These are phyloP conservation scores for Citrus medica DNA, from an alignment of 345 rosid genomes.

Conservation along the genomic window DNA sequence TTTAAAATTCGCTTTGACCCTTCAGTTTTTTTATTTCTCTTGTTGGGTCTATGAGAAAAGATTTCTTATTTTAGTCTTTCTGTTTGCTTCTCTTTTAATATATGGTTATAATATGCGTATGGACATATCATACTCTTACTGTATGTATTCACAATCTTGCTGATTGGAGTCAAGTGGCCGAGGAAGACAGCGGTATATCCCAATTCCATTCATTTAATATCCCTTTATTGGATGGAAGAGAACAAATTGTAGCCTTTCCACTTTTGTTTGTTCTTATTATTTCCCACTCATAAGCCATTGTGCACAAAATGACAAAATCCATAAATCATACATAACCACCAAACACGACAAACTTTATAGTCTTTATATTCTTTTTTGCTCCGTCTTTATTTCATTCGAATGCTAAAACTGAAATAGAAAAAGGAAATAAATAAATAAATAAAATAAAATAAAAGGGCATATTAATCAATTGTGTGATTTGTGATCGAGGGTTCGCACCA, in stretches of 20 bases:
- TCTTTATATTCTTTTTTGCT: neutral
- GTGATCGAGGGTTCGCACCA: neutral
- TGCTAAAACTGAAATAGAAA: neutral
- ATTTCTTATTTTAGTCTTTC: neutral
- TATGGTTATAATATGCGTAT: no score
- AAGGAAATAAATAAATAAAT: neutral
- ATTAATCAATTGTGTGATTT: neutral
- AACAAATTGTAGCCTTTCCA: slow-evolving; percentile 9
- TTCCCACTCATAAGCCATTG: neutral
- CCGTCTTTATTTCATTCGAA: neutral
- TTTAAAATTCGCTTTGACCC: neutral
- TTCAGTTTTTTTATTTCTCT: neutral
- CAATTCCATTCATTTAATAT: no score
- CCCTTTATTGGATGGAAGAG: neutral
- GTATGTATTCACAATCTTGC: neutral
- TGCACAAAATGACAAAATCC: neutral
- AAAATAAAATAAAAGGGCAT: neutral
- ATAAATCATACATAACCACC: neutral
- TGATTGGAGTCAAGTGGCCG: slow-evolving; percentile 8
- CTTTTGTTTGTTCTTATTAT: neutral
- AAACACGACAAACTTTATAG: neutral
- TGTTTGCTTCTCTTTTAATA: neutral
- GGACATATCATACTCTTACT: slow-evolving; percentile 12
- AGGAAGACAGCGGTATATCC: neutral
- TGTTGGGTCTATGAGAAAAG: slow-evolving; percentile 4